Conservation (phyloP, 768 basidiomycete genomes). For the Panus rudis region DNA sequence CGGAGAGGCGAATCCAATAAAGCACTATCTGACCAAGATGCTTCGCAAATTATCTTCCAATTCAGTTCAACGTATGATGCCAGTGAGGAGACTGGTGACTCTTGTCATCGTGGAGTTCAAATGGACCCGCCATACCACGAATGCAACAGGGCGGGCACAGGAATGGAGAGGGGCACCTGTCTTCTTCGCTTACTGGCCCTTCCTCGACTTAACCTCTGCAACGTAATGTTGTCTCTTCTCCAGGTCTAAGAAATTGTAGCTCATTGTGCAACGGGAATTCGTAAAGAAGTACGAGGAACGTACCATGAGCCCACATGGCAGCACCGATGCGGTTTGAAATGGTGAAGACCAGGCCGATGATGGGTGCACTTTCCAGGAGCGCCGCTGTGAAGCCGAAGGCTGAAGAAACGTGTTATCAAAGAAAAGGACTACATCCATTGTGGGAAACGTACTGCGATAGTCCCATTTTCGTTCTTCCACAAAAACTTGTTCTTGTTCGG, state of each 20-base stretch:
- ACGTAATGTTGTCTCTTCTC: conserved; percentile 52
- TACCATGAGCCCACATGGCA: conserved; percentile 90
- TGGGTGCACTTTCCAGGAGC: conserved; percentile 72
- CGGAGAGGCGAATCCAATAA: too few species aligned
- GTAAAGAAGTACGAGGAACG: conserved; percentile 8
- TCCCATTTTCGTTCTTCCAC: conserved; percentile 90
- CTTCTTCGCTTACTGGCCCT: background rate
- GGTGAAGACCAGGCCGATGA: conserved; percentile 75
- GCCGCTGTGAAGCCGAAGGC: conserved; percentile 85
- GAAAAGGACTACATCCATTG: background rate
- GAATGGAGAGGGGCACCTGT: too few species aligned
- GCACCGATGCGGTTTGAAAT: conserved; percentile 87
- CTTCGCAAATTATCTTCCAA: too few species aligned
- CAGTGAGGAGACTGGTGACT: too few species aligned
- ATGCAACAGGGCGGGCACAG: too few species aligned
- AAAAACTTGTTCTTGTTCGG: conserved; percentile 61
- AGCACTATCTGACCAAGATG: too few species aligned
- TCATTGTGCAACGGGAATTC: background rate
- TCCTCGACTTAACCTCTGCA: conserved; percentile 23
- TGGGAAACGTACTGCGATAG: conserved; percentile 51
- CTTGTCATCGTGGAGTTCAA: too few species aligned
- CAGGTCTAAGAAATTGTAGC: conserved; percentile 35
- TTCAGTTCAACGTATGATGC: too few species aligned
- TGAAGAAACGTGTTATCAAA: conserved; percentile 20
- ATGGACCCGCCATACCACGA: too few species aligned